These are phyloP conservation scores for Pythium diclinum DNA, from an alignment of 352 stramenopile species.

Conservation along the genomic window DNA sequence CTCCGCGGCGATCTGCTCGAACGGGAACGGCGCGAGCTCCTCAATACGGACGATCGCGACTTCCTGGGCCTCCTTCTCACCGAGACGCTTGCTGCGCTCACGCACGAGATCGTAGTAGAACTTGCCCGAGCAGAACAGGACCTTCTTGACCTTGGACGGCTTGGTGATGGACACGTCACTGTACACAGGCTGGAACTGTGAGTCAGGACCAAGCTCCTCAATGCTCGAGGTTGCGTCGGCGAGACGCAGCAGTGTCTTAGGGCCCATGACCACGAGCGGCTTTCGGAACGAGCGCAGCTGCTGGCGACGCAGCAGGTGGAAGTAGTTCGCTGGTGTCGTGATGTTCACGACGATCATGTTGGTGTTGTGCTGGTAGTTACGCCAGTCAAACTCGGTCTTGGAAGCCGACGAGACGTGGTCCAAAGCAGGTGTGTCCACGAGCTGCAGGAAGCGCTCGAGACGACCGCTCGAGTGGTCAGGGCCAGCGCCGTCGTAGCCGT, in stretches of 20 bases:
- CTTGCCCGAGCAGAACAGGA: conserved; percentile 82
- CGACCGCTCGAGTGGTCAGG: conserved; percentile 85
- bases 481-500: conserved; percentile 86
- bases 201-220: conserved; percentile 55
- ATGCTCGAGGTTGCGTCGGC: conserved; percentile 62
- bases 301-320: conserved; percentile 93
- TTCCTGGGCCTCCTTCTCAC: conserved; percentile 32
- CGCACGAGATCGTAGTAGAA: conserved; percentile 86
- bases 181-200: conserved; percentile 67
- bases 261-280: conserved; percentile 69
- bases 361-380: conserved; percentile 60
- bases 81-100: conserved; percentile 48
- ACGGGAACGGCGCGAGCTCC: conserved; percentile 85
- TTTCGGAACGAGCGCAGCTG: conserved; percentile 74
- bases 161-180: conserved; percentile 49
- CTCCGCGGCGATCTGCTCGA: conserved; percentile 56
- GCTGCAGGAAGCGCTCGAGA: conserved; percentile 86
- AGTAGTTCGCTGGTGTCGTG: conserved; percentile 95
- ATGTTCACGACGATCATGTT: conserved; percentile 86
- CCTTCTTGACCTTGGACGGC: conserved; percentile 50
- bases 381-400: conserved; percentile 41
- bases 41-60: conserved; percentile 76
- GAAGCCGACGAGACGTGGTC: conserved; percentile 34
- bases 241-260: conserved; percentile 75
- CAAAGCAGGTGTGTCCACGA: conserved; percentile 69